Base-by-base conservation (phyloP, 805 yeast genomes). In the Yamadazyma takamatsuzukensis region DNA sequence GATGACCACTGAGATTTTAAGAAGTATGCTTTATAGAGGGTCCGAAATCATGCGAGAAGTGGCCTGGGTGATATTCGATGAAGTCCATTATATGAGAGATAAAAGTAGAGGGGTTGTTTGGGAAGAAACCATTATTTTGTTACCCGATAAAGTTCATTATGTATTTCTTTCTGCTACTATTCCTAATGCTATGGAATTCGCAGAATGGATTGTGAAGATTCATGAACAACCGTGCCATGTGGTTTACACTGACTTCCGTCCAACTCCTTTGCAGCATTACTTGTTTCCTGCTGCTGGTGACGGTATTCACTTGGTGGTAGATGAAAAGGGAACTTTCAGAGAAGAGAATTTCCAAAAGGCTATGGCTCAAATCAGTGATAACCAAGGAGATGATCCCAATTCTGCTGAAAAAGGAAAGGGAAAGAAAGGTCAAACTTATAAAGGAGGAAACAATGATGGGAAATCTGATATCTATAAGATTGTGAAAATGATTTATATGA, bases 291-390 rank as follows among this genome's bases (percentile, higher is more conserved):
- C 96, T n/a, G 94, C 89, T 36, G 97, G 98, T 36, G 95, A 86
- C 55, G 99, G 99, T 39, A 93, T 93, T 37, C 95, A 93, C 59
- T 71, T 93, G 45, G 99, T 93, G 11, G 97, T 93, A 27, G 99
- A 93, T 55, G 99, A 93, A 62, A 89, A 90, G 65, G 89, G 97
- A 27, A 78, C 83, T 4, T 93, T 93, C 60, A 76, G 97, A 49
- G 99, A 93, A 59, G 98, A 93, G 51, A 93, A 90, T 56, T 93
- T 93, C 68, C 99, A 93, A 59, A 90, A 88, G 58, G 97, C 97
- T 1, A 93, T 93, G 98, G 86, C 95, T 1, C 80, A 95, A 12
- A 83, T 93, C 37, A 76, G 86, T 34, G 89, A 83, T 47, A 76
- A 74, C 39, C 64, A 73, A 45, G 97, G 96, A 23, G 96, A 88